A percentile compares a stretch with the other conserved stretches of the same genome.
phyloP scores from a whole-genome alignment of 225 moss, liverwort and hornwort genomes.

The Anthoceros angustus region DNA sequence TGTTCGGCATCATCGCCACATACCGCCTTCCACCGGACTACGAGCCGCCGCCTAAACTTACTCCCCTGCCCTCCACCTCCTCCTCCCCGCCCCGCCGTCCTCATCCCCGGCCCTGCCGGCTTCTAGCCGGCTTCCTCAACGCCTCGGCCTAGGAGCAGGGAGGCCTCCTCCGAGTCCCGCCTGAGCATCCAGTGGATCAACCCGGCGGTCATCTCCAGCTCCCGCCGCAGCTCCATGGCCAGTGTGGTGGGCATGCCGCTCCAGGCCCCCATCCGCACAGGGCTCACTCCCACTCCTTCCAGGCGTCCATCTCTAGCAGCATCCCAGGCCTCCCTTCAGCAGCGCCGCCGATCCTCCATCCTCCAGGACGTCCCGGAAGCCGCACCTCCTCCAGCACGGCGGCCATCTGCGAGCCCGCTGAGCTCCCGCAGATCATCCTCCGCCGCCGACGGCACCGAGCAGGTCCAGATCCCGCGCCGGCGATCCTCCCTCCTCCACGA shows the following conservation, averaged over 20 bases:
- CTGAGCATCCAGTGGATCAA: background rate
- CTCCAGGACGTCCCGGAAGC: no score
- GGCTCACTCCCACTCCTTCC: no score
- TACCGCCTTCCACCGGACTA: background rate
- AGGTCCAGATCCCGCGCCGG: no score
- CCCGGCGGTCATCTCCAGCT: background rate
- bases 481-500: no score
- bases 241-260: background rate
- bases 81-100: background rate
- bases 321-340: no score
- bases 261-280: background rate
- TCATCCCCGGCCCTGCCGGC: background rate
- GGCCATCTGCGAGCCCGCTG: no score
- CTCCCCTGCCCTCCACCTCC: background rate
- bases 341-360: no score
- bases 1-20: background rate
- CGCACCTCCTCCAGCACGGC: no score
- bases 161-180: background rate
- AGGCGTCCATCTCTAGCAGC: background rate
- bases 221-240: background rate
- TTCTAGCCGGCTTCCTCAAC: conserved; percentile 1
- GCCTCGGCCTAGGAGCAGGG: background rate
- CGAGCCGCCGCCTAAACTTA: background rate
- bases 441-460: no score
- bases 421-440: no score